These are phyloP conservation scores for barrel medic (Medicago truncatula) DNA, from an alignment of 306 rosid genomes.

Conservation along the genomic window MtrunA17r5.0-ANR NC_053045.1:58956001-58956500, in stretches of 20 bases:
- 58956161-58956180: slow-evolving; percentile 90
- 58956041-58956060: slow-evolving; percentile 64
- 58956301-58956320: slow-evolving; percentile 86
- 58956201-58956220: slow-evolving; percentile 84
- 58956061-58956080: slow-evolving; percentile 44
- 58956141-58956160: slow-evolving; percentile 85
- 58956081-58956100: slow-evolving; percentile 47
- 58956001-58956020: slow-evolving; percentile 75
- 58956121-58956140: slow-evolving; percentile 71
- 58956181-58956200: slow-evolving; percentile 88
- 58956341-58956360: slow-evolving; percentile 66
- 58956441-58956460: slow-evolving; percentile 40
- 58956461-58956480: slow-evolving; percentile 21
- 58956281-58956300: slow-evolving; percentile 70
- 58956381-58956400: slow-evolving; percentile 74
- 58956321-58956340: slow-evolving; percentile 48
- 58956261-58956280: slow-evolving; percentile 78
- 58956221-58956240: slow-evolving; percentile 74
- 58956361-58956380: slow-evolving; percentile 82
- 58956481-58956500: slow-evolving; percentile 20
- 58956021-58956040: slow-evolving; percentile 72
- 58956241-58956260: slow-evolving; percentile 86
- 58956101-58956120: slow-evolving; percentile 63
- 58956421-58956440: slow-evolving; percentile 60
- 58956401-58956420: slow-evolving; percentile 60